These are phyloP conservation scores for Chaetomium sp. DNA, from an alignment of 2,329 filamentous ascomycete genomes.

Conservation along the genomic window DNA sequence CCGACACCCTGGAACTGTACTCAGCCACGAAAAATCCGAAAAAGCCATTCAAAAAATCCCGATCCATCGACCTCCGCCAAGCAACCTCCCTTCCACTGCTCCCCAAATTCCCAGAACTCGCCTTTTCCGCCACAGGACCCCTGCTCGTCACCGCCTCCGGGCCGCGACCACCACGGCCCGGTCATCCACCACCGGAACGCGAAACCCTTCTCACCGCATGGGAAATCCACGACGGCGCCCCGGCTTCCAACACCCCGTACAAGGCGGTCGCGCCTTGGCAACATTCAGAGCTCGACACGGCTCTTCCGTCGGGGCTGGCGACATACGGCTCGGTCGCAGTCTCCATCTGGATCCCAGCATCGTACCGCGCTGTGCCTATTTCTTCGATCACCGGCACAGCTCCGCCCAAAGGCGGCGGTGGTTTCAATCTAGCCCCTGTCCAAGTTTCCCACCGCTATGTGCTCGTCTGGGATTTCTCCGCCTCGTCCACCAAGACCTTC, in stretches of 20 bases:
- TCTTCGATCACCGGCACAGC: constrained; percentile 11
- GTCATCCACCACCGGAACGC: constrained; percentile 32
- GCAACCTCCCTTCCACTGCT: constrained; percentile 31
- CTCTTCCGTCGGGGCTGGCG: constrained; percentile 32
- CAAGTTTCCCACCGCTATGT: constrained; percentile 31
- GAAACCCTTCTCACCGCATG: constrained; percentile 35
- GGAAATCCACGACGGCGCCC: constrained; percentile 29
- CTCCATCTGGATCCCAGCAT: constrained; percentile 37
- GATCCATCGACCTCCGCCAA: constrained; percentile 31
- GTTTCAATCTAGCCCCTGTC: constrained; percentile 31
- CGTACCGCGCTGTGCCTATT: constrained; percentile 30
- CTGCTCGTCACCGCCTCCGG: constrained; percentile 35
- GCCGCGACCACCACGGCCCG: constrained; percentile 33
- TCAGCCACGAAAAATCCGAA: constrained; percentile 27
- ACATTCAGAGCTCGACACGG: constrained; percentile 35
- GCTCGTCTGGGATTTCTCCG: constrained; percentile 36
- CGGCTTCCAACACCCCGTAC: constrained; percentile 28
- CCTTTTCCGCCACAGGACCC: constrained; percentile 34
- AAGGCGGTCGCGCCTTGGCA: constrained; percentile 33
- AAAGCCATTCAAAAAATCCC: constrained; percentile 33
- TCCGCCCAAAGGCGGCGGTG: constrained; percentile 18
- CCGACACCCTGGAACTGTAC: constrained; percentile 31
- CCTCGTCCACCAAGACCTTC: constrained; percentile 33
- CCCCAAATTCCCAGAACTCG: constrained; percentile 35
- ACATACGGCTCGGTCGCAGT: constrained; percentile 35